Base-by-base conservation (phyloP, 371 early-diverging fungal genomes). In the Zopfochytrium polystomum region DNA sequence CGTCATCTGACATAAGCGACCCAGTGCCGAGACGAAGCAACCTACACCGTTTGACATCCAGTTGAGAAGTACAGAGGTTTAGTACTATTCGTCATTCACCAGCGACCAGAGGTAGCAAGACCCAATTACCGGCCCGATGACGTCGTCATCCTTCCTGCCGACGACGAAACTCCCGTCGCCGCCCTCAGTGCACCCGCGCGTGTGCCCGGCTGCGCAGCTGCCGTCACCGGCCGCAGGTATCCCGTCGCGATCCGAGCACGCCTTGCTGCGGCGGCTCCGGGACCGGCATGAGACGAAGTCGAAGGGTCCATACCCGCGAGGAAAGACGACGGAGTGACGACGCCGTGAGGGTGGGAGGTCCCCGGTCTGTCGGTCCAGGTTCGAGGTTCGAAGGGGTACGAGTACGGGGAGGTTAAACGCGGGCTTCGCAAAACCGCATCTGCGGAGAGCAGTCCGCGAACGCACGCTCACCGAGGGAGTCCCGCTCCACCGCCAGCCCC, bases 221-320 rank as follows among this genome's bases (percentile, higher is more conserved):
- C 46, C 23, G 63, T 63, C 51, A 56, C 26, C 6, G 63, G 63
- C 7, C 63, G 44, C 27, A 55, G 35, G 50, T 56, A 63, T 13
- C 63, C 63, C 27, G 63, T 49, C 9, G 23, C 34, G 13, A 56
- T 29, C n/a, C 60, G 15, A n/a, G 43, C 56, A 44, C 30, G 18
- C 11, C 38, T 30, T 51, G 52, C 7, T 26, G 52, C 32, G 7
- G 26, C 20, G 4, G 52, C 30, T 51, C 23, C 23, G 48, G 7
- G 20, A 22, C 22, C 48, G 11, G 13, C 7, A 11, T 48, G n/a
- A n/a, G n/a, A n/a, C n/a, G n/a, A n/a, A n/a, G n/a, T n/a, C n/a
- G n/a, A n/a, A n/a, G n/a, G n/a, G n/a, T n/a, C n/a, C n/a, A n/a
- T 23, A 0, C 52, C 9, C 20, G 27, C 33, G 27, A 23, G 20